phyloP scores from a whole-genome alignment of 345 rosid genomes.

The Lepidium sativum region DNA sequence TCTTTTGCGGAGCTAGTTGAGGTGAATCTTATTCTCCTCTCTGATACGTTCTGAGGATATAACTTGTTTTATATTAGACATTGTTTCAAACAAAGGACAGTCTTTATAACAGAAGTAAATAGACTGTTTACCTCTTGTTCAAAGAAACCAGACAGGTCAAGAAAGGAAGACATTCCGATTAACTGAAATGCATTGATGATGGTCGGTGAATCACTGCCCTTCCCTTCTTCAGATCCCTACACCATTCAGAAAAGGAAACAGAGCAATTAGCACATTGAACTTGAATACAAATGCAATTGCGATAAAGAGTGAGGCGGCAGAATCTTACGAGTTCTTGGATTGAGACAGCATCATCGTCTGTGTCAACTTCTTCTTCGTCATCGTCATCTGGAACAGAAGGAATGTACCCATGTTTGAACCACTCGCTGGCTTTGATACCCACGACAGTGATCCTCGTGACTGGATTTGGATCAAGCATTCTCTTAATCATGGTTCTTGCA shows the following conservation, averaged over 20 bases:
- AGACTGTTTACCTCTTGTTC: conserved; percentile 61
- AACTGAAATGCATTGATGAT: conserved; percentile 82
- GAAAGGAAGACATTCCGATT: conserved; percentile 93
- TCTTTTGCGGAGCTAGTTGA: conserved; percentile 66
- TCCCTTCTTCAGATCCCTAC: conserved; percentile 46
- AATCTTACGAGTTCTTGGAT: conserved; percentile 48
- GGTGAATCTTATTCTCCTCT: conserved; percentile 89
- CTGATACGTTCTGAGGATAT: conserved; percentile 55
- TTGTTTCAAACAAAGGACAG: background rate
- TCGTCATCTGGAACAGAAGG: conserved; percentile 64
- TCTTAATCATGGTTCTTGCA: conserved; percentile 62
- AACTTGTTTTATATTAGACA: background rate
- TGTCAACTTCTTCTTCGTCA: conserved; percentile 52
- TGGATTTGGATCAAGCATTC: conserved; percentile 85
- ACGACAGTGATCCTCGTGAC: conserved; percentile 49
- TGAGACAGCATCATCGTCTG: conserved; percentile 49
- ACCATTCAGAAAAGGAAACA: conserved; percentile 1
- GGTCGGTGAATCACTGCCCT: conserved; percentile 46
- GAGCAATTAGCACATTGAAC: conserved; percentile 2
- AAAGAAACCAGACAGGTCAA: conserved; percentile 90
- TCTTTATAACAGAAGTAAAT: background rate
- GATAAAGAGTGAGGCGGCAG: background rate
- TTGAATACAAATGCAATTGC: background rate
- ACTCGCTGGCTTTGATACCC: conserved; percentile 59
- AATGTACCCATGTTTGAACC: conserved; percentile 63